Evolutionary conservation across 2,329 filamentous ascomycete genomes (phyloP), one percentile per base, ranked within the genome.

Genomic region (Akanthomyces uredinophilus): DNA sequence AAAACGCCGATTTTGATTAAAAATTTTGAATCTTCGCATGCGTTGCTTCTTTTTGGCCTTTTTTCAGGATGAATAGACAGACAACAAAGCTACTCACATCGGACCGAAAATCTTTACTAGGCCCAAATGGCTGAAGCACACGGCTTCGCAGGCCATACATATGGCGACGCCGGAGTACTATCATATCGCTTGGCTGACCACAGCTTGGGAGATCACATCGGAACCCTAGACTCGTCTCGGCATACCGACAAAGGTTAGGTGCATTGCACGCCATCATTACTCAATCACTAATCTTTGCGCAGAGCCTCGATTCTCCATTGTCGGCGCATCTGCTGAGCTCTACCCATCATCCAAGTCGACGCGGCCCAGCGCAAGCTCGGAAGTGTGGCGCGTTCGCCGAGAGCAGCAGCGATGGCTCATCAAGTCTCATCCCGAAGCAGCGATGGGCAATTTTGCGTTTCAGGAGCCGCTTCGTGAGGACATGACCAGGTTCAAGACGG

Each of bases 351-450:
- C 73, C 20, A 75, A 67, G 54, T 62, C 65, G 5, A 58, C 65
- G 13, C n/a, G 65, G 7, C 68, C 69, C 0, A 64, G 68, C 13
- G 44, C 59, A 22, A 67, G 69, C n/a, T 70, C 70, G 6, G 66
- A 66, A 3, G 62, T 72, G 4, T 73, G 71, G 69, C 61, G 69
- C 60, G 69, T 70, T 65, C 68, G 72, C 27, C 68, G 72, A 62
- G 64, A 70, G 5, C 79, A 83, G 62, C 73, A 73, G 54, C 75
- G 75, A 72, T 86, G 82, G 82, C 76, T 86, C 4, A 68, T 78
- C 50, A 79, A 80, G 47, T 71, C 72, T 37, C 75, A 81, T n/a
- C 83, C 84, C 1, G 81, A 83, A 63, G 80, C 80, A 3, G 76
- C 76, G 58, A 68, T 78, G 55, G 77, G 76, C 24, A 74, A 75